phyloP scores from a whole-genome alignment of 306 rosid species.

The Fagus sylvatica region DNA sequence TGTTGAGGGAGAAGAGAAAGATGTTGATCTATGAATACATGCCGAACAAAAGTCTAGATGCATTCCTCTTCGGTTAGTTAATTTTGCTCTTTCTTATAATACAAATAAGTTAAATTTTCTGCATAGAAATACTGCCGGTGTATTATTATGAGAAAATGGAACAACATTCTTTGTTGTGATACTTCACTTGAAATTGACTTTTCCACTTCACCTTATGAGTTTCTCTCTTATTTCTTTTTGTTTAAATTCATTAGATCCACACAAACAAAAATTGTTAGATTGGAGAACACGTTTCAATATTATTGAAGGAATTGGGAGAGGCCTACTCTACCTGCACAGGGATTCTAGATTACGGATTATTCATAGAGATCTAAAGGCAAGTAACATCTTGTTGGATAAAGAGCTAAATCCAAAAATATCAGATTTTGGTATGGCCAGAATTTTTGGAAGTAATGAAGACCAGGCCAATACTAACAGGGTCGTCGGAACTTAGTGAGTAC shows the following conservation, averaged over 20 bases:
- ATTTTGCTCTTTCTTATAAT: not conserved
- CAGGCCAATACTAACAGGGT: slow-evolving; percentile 25
- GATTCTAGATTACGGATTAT: slow-evolving; percentile 25
- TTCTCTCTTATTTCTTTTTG: not conserved
- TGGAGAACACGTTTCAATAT: slow-evolving; percentile 20
- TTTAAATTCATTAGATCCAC: slow-evolving; percentile 17
- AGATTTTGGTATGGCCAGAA: slow-evolving; percentile 21
- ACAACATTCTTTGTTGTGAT: not conserved
- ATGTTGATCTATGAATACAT: slow-evolving; percentile 47
- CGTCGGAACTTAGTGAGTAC: slow-evolving; percentile 31
- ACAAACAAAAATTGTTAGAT: slow-evolving; percentile 18
- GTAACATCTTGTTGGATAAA: slow-evolving; percentile 25
- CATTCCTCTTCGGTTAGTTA: slow-evolving; percentile 42
- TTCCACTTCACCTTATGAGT: not conserved
- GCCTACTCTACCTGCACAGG: slow-evolving; percentile 21
- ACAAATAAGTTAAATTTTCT: too few relatives aligned
- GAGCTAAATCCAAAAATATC: slow-evolving; percentile 27
- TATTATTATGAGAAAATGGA: too few relatives aligned
- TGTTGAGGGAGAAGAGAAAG: slow-evolving; percentile 42
- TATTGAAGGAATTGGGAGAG: slow-evolving; percentile 23
- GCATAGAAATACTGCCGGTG: too few relatives aligned
- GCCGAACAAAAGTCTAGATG: slow-evolving; percentile 49
- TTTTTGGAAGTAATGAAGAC: slow-evolving; percentile 11
- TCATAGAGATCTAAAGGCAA: slow-evolving; percentile 19
- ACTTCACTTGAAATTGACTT: too few relatives aligned